Percentiles rank a stretch among this genome's conserved stretches.
Evolutionary conservation across 345 rosid genomes (phyloP).

Genomic region (Syzygium jambos): DNA sequence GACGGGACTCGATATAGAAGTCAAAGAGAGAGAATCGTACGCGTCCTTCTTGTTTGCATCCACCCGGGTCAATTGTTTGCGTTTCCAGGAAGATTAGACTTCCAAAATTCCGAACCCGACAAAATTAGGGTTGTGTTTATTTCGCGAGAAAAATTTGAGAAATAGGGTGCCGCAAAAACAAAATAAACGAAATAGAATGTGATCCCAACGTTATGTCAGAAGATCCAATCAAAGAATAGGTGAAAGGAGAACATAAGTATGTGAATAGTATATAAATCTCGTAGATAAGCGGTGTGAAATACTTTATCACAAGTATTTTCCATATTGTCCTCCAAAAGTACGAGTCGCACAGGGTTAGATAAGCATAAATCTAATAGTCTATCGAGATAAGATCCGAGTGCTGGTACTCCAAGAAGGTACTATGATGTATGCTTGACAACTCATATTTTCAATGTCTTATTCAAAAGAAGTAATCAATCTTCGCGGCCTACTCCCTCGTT

Average conservation of each 20-base stretch:
- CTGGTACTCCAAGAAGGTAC: neutral
- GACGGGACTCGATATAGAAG: neutral
- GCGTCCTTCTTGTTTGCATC: no score
- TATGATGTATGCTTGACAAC: no score
- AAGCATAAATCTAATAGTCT: neutral
- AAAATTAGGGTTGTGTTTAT: no score
- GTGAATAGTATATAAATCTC: neutral
- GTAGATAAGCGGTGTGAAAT: fast-evolving
- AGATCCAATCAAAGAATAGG: no score
- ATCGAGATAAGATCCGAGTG: neutral
- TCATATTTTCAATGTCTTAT: neutral
- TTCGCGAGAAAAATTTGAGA: neutral
- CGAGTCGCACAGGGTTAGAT: fast-evolving
- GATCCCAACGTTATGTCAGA: no score
- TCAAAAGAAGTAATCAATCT: neutral
- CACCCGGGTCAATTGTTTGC: no score
- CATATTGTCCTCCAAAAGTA: neutral
- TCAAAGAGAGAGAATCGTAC: no score
- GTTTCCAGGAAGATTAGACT: no score
- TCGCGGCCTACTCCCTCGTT: neutral
- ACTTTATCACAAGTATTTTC: neutral
- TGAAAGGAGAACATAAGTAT: neutral
- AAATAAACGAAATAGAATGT: no score
- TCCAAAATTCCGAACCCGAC: no score
- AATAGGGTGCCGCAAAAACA: no score